Conservation (phyloP, 2,329 filamentous ascomycete genomes). For the Coniochaeta sp. region DNA sequence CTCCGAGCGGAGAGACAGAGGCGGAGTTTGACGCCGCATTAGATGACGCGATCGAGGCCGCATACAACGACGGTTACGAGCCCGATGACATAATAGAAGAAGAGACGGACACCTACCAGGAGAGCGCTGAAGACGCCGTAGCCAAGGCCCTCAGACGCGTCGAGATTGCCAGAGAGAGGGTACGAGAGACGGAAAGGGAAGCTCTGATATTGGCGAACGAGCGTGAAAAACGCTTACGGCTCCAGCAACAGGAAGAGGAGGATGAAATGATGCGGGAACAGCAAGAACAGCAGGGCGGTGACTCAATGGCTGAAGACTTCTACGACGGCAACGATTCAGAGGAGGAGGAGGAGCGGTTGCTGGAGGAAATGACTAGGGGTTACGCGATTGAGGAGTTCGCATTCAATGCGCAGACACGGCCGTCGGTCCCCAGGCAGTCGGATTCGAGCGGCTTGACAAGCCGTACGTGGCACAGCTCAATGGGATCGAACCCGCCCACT, state of each 20-base stretch:
- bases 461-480: slow-evolving; percentile 74
- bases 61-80: slow-evolving; percentile 88
- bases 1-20: slow-evolving; percentile 66
- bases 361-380: slow-evolving; percentile 84
- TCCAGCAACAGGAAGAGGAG: slow-evolving; percentile 30
- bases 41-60: slow-evolving; percentile 91
- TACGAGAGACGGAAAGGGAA: slow-evolving; percentile 67
- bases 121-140: slow-evolving; percentile 35
- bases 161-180: slow-evolving; percentile 68
- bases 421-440: slow-evolving; percentile 66
- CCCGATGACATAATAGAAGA: slow-evolving; percentile 28
- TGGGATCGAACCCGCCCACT: slow-evolving; percentile 64
- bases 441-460: slow-evolving; percentile 75
- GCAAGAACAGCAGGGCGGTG: slow-evolving; percentile 13
- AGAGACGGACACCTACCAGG: slow-evolving; percentile 11
- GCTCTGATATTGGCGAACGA: slow-evolving; percentile 54
- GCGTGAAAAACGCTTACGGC: slow-evolving; percentile 44
- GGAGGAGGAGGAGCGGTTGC: slow-evolving; percentile 69
- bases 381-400: slow-evolving; percentile 80
- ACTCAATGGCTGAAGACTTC: slow-evolving; percentile 41
- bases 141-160: slow-evolving; percentile 57
- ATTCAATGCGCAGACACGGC: slow-evolving; percentile 59
- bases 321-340: slow-evolving; percentile 59
- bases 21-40: slow-evolving; percentile 90
- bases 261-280: slow-evolving; percentile 28